Evolutionary conservation across 2,329 filamentous ascomycete species (phyloP).

Genomic region (Orbilia brochopaga): DNA sequence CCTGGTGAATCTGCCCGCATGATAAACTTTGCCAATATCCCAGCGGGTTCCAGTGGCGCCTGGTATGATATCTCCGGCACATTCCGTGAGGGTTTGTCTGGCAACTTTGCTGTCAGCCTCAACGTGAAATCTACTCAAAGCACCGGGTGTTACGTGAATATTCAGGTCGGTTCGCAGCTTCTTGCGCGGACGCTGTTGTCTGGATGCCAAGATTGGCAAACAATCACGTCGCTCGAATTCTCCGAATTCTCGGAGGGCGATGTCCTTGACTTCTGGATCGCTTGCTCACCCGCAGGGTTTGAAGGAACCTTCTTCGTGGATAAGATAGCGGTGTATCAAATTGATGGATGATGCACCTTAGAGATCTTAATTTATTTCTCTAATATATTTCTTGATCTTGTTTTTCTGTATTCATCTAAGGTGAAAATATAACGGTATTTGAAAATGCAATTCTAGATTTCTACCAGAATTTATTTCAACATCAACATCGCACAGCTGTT

Average conservation of each 20-base stretch:
- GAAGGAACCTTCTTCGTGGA: constrained; percentile 1
- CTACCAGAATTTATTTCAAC: too few species aligned
- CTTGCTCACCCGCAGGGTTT: constrained; percentile 10
- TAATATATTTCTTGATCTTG: too few species aligned
- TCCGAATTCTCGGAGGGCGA: neutral
- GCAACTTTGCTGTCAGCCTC: too few species aligned
- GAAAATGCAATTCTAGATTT: too few species aligned
- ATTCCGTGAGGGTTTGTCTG: too few species aligned
- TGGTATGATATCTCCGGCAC: neutral
- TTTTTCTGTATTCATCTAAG: too few species aligned
- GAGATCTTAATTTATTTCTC: neutral
- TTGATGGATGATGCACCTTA: too few species aligned
- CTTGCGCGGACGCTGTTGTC: constrained; percentile 9
- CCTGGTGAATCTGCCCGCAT: neutral
- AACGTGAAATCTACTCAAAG: neutral
- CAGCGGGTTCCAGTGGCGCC: neutral
- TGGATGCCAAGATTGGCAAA: constrained; percentile 9
- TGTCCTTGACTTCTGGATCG: constrained; percentile 1
- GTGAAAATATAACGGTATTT: too few species aligned
- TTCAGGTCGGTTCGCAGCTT: neutral
- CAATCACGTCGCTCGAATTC: constrained; percentile 6
- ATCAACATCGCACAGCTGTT: too few species aligned
- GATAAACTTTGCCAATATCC: constrained; percentile 1
- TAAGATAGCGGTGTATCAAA: constrained; percentile 1
- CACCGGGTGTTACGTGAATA: constrained; percentile 5